A percentile compares a stretch with the other conserved stretches of the same genome.
phyloP scores from a whole-genome alignment of 345 rosid species.

The Euphorbia pulcherrima region DNA sequence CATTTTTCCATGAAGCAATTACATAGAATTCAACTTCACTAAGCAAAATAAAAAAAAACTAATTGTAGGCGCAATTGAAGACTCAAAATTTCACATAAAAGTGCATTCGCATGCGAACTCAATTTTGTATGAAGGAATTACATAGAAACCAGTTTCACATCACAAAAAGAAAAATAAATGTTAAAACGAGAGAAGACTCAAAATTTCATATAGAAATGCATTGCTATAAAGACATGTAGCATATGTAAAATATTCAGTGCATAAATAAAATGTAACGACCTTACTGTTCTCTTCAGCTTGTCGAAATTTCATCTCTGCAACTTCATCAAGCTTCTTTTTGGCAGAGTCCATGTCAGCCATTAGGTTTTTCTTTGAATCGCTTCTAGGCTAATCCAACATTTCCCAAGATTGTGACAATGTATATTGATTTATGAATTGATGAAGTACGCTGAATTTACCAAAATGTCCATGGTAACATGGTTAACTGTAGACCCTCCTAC shows the following conservation, averaged over 20 bases:
- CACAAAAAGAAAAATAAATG: not conserved
- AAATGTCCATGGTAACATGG: not conserved
- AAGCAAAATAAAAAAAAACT: not conserved
- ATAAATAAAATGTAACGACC: slow-evolving; percentile 35
- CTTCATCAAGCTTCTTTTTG: slow-evolving; percentile 46
- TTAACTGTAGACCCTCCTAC: slow-evolving; percentile 25
- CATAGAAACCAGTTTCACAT: not conserved
- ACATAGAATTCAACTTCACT: too few relatives aligned
- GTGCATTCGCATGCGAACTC: too few relatives aligned
- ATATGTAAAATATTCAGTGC: not conserved
- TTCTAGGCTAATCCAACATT: slow-evolving; percentile 26
- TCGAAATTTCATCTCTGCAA: slow-evolving; percentile 37
- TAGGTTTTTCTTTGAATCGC: slow-evolving; percentile 30
- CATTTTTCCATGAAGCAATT: too few relatives aligned
- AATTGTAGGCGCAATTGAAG: not conserved
- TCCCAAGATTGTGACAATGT: slow-evolving; percentile 9
- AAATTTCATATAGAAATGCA: not conserved
- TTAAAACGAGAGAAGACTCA: not conserved
- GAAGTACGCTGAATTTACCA: slow-evolving; percentile 23
- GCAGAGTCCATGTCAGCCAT: slow-evolving; percentile 43
- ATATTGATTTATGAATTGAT: not conserved
- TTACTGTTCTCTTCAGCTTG: slow-evolving; percentile 41
- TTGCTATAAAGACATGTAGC: not conserved
- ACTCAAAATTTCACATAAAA: not conserved
- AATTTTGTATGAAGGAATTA: not conserved